Evolutionary conservation across 2,329 filamentous ascomycete genomes (phyloP), one percentile per base, ranked within the genome.

Genomic region (Fusarium longipes): DNA sequence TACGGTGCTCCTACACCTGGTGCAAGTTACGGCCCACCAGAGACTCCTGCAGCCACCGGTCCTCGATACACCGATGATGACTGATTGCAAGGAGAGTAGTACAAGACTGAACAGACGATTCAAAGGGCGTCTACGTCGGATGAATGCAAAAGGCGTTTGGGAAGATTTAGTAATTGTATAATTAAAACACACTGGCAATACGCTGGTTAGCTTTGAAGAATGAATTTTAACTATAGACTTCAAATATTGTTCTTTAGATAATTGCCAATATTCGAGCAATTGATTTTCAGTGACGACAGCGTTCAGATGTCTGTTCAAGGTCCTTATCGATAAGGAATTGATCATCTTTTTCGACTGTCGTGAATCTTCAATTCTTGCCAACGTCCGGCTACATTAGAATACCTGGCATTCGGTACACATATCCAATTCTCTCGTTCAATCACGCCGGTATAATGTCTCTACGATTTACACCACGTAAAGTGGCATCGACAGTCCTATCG

Each of bases 1-100:
- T 88, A 87, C 60, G 81, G 84, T 29, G 89, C 88, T 22, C 87
- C 88, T 1, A 91, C 88, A n/a, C 88, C 88, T 58, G 88, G 87
- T 3, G 89, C 89, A 6, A 49, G 22, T 38, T 86, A 84, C 56
- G 81, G 72, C 27, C 82, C 83, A 27, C 82, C 86, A 3, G 88
- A 88, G 75, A 89, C 87, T 18, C 87, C 89, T 27, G 88, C 87
- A 20, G 87, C 86, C 5, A 86, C 85, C 49, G 85, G 84, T 15
- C 85, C 84, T 38, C 77, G 81, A 62, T 86, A 86, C 72, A 82
- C 82, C 15, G 84, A 86, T 64, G 84, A 86, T 64, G 84, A 86
- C 60, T 63, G 44, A 64, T 70, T 52, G 56, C 68, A 40, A 29
- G n/a, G n/a, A n/a, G n/a, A n/a, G 11, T 33, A 36, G 24, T 55